Evolutionary conservation across 2,329 filamentous ascomycete genomes (phyloP), one percentile per base, ranked within the genome.

Genomic region (Arthrobotrys sinensis): DNA sequence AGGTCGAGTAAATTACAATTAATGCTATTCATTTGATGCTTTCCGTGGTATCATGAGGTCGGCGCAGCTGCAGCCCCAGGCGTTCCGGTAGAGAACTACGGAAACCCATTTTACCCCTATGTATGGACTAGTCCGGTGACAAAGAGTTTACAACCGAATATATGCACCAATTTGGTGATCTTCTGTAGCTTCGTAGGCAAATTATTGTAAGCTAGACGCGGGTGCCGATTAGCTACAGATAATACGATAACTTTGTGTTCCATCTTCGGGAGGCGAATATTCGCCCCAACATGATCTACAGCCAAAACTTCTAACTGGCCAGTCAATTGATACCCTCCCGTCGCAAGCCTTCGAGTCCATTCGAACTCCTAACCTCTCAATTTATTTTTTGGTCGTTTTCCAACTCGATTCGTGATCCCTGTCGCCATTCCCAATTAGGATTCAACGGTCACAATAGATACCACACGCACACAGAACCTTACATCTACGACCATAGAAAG

Each of bases 401-500:
- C 10, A 52, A 16, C 8, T 65, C 12, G 10, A 36, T 48, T 36
- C 28, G 28, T 50, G 5, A 48, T 36, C 43, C 46, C 34, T 65
- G 62, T 52, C 28, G 11, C 19, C 48, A 19, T 36, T 52, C 43
- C 62, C 24, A 36, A 50, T 65, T 19, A 1, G 28, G 46, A 19
- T 48, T 65, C 16, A 14, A 65, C 36, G 1, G 32, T 65, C 43
- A 65, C 43, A 50, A 12, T 48, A n/a, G 3, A 43, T 40, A 34
- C 38, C 24, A 57, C 46, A 60, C 14, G 3, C 14, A 68, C 40
- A 34, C 1, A 32, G 2, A 0, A 12, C 0, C n/a, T 52, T 1
- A 21, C 38, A 67, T 43, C 45, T 75, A 48, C 70, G 70, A 67
- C 40, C 70, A 75, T 12, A 60, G 70, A 75, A 75, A 52, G 46